Evolutionary conservation across 2,329 filamentous ascomycete genomes (phyloP), one percentile per base, ranked within the genome.

Genomic region (Elsinoe necatrix): DNA sequence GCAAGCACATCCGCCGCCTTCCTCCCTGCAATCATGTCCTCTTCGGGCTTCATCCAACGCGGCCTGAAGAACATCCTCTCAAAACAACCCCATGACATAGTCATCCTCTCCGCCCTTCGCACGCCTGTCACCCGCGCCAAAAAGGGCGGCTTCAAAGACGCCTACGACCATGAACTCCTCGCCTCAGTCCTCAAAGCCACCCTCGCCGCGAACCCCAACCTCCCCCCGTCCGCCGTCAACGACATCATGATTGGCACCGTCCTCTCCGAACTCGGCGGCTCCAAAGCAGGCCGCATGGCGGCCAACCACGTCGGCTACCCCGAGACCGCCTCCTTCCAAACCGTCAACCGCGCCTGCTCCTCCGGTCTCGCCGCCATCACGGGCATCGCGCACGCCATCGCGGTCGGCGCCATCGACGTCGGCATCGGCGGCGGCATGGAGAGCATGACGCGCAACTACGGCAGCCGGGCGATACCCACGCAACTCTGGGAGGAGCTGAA

Each of bases 371-470:
- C 88, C 63, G 84, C 86, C 23, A 85, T 96, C 52, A 85, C 89
- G 1, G 74, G 77, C 12, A 77, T 95, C 2, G 86, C 87, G 4
- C 83, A 86, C 57, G 79, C 85, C 60, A 93, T 96, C 63, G 80
- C 82, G n/a, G 77, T 80, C 0, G 89, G 87, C 1, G 80, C 81
- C 63, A 86, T 92, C 54, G 80, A 84, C 60, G 77, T 78, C 0
- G 91, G 89, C 59, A 82, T 96, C 60, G 91, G 84, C 8, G 91
- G 87, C 1, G 91, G 91, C 27, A 95, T 95, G 87, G 91, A 96
- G 79, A 92, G 86, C 73, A 96, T 96, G 91, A 95, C 89, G 61
- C 76, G 86, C 62, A 95, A 95, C 73, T 96, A 96, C 72, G 90
- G 85, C 54, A 82, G 77, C 23, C 77, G 83, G 57, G 91, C 91